A percentile compares a stretch with the other conserved stretches of the same genome.
phyloP scores from a whole-genome alignment of 2,329 filamentous ascomycete genomes.

The Diplodia mutila region DNA sequence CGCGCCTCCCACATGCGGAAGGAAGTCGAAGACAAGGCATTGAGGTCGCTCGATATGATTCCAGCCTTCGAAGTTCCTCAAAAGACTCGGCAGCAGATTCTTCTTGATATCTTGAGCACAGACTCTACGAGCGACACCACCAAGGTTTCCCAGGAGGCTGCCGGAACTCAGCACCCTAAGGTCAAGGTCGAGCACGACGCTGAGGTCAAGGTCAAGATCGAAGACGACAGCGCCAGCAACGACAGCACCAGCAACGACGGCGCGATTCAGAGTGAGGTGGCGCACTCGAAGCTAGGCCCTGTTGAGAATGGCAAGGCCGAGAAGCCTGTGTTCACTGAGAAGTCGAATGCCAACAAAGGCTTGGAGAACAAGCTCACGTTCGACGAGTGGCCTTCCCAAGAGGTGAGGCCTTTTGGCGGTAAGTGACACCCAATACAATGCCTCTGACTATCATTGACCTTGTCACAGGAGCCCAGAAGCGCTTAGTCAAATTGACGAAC shows the following conservation, averaged over 20 bases:
- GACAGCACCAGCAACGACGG: neutral
- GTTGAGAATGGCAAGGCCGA: neutral
- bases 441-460: neutral
- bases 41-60: neutral
- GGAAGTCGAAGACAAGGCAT: slow-evolving; percentile 1
- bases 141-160: neutral
- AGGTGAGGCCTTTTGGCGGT: slow-evolving; percentile 7
- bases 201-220: too few relatives aligned
- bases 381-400: neutral
- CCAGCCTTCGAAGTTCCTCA: neutral
- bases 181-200: neutral
- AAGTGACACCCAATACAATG: neutral
- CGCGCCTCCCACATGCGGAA: slow-evolving; percentile 1
- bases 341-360: neutral
- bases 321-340: neutral
- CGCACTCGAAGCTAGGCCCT: neutral
- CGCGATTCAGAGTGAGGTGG: neutral
- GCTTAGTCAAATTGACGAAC: slow-evolving; percentile 27
- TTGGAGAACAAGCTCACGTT: slow-evolving; percentile 6
- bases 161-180: too few relatives aligned
- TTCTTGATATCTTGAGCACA: neutral
- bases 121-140: too few relatives aligned
- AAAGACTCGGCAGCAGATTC: neutral
- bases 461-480: slow-evolving; percentile 13
- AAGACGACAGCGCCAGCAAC: neutral